Evolutionary conservation across 2,329 filamentous ascomycete genomes (phyloP).

Genomic region (Pseudogymnoascus sp.): DNA sequence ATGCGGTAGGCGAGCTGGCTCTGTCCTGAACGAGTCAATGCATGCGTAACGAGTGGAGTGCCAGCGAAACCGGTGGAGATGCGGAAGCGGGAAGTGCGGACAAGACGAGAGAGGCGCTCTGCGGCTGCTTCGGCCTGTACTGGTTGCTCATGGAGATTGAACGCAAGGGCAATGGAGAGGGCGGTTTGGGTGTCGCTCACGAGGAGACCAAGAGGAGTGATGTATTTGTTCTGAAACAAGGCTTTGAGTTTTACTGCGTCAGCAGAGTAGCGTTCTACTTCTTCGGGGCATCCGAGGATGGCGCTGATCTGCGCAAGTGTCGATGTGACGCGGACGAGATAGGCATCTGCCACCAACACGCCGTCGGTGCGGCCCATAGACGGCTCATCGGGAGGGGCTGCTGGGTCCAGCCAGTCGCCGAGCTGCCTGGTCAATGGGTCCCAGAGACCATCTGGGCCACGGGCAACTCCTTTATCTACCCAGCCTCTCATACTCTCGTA

Average conservation of each 20-base stretch:
- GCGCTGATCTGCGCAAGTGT: slow-evolving; percentile 34
- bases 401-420: slow-evolving; percentile 46
- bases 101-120: slow-evolving; percentile 20
- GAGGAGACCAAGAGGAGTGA: slow-evolving; percentile 22
- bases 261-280: slow-evolving; percentile 23
- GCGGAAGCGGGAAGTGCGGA: slow-evolving; percentile 20
- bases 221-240: slow-evolving; percentile 28
- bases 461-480: slow-evolving; percentile 34
- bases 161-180: slow-evolving; percentile 25
- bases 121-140: slow-evolving; percentile 16
- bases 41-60: slow-evolving; percentile 24
- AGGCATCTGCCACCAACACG: slow-evolving; percentile 42
- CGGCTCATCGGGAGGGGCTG: slow-evolving; percentile 37
- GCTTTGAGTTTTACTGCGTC: slow-evolving; percentile 22
- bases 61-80: slow-evolving; percentile 30
- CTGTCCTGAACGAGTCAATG: slow-evolving; percentile 17
- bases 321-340: slow-evolving; percentile 39
- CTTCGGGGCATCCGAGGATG: slow-evolving; percentile 29
- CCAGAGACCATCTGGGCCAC: slow-evolving; percentile 37
- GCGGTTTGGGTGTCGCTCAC: slow-evolving; percentile 28
- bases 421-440: slow-evolving; percentile 33
- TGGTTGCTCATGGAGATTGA: slow-evolving; percentile 19
- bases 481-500: slow-evolving; percentile 37
- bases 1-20: slow-evolving; percentile 33
- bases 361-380: slow-evolving; percentile 36